Conservation (phyloP, 2,329 filamentous ascomycete genomes). For the Verticillium klebahnii region DNA sequence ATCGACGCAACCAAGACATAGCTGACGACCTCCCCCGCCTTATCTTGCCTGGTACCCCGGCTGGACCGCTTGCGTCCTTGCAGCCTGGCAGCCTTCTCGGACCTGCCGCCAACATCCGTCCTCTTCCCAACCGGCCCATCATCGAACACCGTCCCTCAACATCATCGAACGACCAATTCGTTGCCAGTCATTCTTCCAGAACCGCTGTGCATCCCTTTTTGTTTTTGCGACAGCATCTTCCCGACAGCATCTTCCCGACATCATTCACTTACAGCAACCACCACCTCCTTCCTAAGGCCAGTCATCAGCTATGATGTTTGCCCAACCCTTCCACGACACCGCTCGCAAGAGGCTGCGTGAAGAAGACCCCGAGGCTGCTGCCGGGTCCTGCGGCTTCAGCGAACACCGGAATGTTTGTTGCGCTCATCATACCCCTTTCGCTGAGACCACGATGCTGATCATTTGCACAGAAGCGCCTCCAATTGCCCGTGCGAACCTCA, state of each 20-base stretch:
- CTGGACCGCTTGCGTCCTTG: not conserved
- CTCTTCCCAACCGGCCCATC: not conserved
- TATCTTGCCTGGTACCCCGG: not conserved
- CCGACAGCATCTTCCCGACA: not conserved
- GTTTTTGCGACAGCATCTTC: not conserved
- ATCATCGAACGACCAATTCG: not conserved
- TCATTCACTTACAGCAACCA: not conserved
- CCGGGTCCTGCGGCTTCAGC: conserved; percentile 35
- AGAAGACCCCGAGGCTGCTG: conserved; percentile 40
- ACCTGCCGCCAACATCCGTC: not conserved
- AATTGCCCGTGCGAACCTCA: conserved; percentile 46
- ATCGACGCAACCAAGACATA: not conserved
- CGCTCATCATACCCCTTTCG: not conserved
- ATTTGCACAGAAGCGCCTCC: conserved; percentile 44
- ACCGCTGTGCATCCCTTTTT: not conserved
- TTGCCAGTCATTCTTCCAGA: not conserved
- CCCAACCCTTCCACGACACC: conserved; percentile 22
- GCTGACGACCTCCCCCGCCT: not conserved
- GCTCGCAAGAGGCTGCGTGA: conserved; percentile 42
- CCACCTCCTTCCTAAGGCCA: not conserved
- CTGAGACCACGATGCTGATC: not conserved
- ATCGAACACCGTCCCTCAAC: not conserved
- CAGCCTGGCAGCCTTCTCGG: not conserved
- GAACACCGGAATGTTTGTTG: conserved; percentile 46
- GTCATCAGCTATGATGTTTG: conserved; percentile 29